Evolutionary conservation across 192 early-diverging fungal species (phyloP).

Genomic region (Mortierella hygrophila): DNA sequence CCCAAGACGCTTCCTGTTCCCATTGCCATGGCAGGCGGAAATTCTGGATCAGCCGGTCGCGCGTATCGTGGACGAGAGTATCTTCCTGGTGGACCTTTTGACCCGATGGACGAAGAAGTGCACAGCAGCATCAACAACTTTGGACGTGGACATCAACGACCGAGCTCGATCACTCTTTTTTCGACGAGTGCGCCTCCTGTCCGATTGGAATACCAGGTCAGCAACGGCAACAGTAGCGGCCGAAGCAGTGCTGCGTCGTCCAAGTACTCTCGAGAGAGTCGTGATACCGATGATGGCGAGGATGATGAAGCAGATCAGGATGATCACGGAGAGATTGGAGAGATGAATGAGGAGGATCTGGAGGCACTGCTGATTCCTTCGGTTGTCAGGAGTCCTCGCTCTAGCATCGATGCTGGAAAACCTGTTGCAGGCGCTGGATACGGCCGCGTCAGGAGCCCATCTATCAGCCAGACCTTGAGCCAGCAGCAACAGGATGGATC

Average conservation of each 20-base stretch:
- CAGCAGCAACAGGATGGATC: slow-evolving; percentile 16
- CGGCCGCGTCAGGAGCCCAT: slow-evolving; percentile 18
- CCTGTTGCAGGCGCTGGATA: slow-evolving; percentile 2
- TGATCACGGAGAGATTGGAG: slow-evolving; percentile 6
- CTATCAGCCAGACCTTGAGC: slow-evolving; percentile 26
- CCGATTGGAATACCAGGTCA: background rate
- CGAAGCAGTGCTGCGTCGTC: slow-evolving; percentile 2
- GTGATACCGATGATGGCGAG: background rate
- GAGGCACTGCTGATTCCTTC: slow-evolving; percentile 41
- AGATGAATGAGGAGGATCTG: slow-evolving; percentile 40
- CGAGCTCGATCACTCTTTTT: slow-evolving; percentile 27
- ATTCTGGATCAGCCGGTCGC: slow-evolving; percentile 21
- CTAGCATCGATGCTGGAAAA: slow-evolving; percentile 35
- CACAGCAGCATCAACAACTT: background rate
- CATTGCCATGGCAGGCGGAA: slow-evolving; percentile 5
- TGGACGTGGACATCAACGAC: slow-evolving; percentile 25
- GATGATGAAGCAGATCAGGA: slow-evolving; percentile 14
- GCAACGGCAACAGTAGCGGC: background rate
- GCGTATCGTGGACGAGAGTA: slow-evolving; percentile 27
- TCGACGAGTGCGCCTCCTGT: slow-evolving; percentile 45
- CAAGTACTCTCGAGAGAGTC: background rate
- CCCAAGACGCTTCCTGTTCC: slow-evolving; percentile 34
- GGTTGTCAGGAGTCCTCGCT: slow-evolving; percentile 12
- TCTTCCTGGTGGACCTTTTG: slow-evolving; percentile 30
- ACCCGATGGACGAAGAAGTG: slow-evolving; percentile 9